Conservation (phyloP, 2,329 filamentous ascomycete genomes). For the Talaromyces sp. region DNA sequence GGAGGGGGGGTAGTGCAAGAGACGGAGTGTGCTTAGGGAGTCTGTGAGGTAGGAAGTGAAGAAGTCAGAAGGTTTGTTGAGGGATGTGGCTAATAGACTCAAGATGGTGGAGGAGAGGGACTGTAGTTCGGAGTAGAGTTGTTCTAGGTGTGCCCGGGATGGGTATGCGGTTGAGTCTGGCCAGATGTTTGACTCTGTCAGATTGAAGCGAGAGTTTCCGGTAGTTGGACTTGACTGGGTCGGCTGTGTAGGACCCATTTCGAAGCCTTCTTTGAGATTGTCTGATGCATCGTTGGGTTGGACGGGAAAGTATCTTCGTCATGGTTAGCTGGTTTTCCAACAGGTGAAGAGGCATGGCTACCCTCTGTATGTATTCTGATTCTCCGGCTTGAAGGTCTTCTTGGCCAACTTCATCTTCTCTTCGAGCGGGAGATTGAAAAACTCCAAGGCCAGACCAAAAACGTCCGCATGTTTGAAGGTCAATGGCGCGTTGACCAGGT, state of each 20-base stretch:
- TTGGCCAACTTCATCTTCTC: conserved; percentile 45
- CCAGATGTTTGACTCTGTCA: conserved; percentile 45
- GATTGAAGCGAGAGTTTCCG: conserved; percentile 30
- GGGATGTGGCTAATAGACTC: conserved; percentile 38
- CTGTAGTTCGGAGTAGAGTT: conserved; percentile 41
- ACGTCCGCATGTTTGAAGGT: conserved; percentile 44
- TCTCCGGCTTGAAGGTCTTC: conserved; percentile 38
- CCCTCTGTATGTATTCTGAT: conserved; percentile 47
- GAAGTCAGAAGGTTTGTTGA: conserved; percentile 38
- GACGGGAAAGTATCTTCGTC: conserved; percentile 43
- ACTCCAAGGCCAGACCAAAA: conserved; percentile 39
- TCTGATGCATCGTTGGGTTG: conserved; percentile 38
- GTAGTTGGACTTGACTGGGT: conserved; percentile 12
- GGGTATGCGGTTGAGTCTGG: conserved; percentile 25
- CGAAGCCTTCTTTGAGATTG: conserved; percentile 49
- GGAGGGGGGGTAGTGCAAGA: conserved; percentile 43
- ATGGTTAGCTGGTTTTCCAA: background rate
- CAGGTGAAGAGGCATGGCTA: conserved; percentile 15
- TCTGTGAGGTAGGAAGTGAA: conserved; percentile 43
- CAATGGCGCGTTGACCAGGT: conserved; percentile 43
- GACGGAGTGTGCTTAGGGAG: conserved; percentile 44
- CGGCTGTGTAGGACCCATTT: conserved; percentile 37
- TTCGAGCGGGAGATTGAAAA: conserved; percentile 37
- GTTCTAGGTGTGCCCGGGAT: conserved; percentile 32
- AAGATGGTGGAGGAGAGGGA: conserved; percentile 37